Evolutionary conservation across 495 filamentous ascomycete species (phyloP), one percentile per base, ranked within the genome.

Genomic region (Neurospora tetraspora): DNA sequence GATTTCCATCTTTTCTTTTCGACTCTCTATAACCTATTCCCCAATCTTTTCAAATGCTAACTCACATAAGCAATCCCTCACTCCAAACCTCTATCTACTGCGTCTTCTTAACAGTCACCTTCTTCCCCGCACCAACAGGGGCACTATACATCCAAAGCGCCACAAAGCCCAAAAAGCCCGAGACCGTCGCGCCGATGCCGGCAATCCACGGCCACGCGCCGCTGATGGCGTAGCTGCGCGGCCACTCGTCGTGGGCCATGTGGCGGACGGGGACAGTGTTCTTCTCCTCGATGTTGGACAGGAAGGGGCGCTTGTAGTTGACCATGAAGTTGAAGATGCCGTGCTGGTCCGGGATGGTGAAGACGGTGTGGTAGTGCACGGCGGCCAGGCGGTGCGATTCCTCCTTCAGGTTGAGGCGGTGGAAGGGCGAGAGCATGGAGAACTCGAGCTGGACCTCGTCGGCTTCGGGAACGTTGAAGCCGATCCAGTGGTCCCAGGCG

Each of bases 371-470:
- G 86, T 90, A 99, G 69, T 77, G 76, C 14, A 82, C 73, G 8
- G 77, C 61, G 20, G 83, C 82, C 18, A 90, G 91, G 23, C 53
- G 53, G 53, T 31, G 53, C 12, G 53, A 61, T 11, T 61, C 53
- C 53, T 61, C 53, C 36, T 79, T 68, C 7, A 99, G 90, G 73
- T 88, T 81, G 27, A 98, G 87, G n/a, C 96, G 94, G 84, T 98
- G 92, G 89, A 96, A 98, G 75, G 96, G 96, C 8, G 95, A 97
- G 16, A 99, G 91, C 96, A 99, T 99, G 83, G 89, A 94, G 86
- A 97, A 97, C 82, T 99, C 96, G 72, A 99, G 92, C 80, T 99
- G 96, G 16, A 98, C 80, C 37, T 82, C 85, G 79, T 99, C 96
- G 70, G 79, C 81, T 4, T 84, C 73, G 71, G 92, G 90, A 39